Percentiles rank a stretch among this genome's conserved stretches.
phyloP scores from a whole-genome alignment of 2,329 filamentous ascomycete genomes.

The Fusarium guadeloupense region DNA sequence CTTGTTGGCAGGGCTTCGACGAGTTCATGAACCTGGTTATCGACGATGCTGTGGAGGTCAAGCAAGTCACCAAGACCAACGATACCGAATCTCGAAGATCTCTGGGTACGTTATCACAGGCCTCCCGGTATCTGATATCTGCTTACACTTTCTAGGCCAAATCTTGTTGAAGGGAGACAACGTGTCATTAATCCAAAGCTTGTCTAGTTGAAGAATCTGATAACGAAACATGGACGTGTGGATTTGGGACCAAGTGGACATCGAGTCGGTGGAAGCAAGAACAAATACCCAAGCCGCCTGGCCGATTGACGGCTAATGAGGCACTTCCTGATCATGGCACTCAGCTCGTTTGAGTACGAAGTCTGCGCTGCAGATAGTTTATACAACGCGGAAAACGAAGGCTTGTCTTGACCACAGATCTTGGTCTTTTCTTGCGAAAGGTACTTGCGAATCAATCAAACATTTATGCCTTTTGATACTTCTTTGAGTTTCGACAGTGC shows the following conservation, averaged over 20 bases:
- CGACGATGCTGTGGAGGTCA: slow-evolving; percentile 94
- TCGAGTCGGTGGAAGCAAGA: slow-evolving; percentile 16
- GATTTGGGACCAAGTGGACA: slow-evolving; percentile 8
- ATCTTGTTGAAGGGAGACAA: slow-evolving; percentile 90
- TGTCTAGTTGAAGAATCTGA: slow-evolving; percentile 44
- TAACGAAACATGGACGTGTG: slow-evolving; percentile 6
- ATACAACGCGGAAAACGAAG: slow-evolving; percentile 9
- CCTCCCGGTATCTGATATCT: not conserved
- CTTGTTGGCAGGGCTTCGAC: slow-evolving; percentile 81
- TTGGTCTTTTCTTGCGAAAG: slow-evolving; percentile 19
- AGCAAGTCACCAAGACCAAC: slow-evolving; percentile 81
- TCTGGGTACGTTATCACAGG: slow-evolving; percentile 67
- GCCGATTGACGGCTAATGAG: slow-evolving; percentile 23
- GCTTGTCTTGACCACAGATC: slow-evolving; percentile 12
- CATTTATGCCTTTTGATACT: slow-evolving; percentile 3
- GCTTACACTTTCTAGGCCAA: slow-evolving; percentile 66
- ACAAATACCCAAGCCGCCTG: slow-evolving; percentile 30
- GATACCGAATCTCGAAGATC: slow-evolving; percentile 78
- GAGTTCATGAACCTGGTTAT: slow-evolving; percentile 99
- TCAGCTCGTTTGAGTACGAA: slow-evolving; percentile 10
- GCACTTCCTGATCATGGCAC: slow-evolving; percentile 23
- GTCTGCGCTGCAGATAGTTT: slow-evolving; percentile 13
- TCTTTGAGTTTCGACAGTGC: not conserved
- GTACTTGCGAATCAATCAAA: slow-evolving; percentile 26
- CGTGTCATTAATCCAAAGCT: slow-evolving; percentile 79